Percentiles rank a stretch among this genome's conserved stretches.
Evolutionary conservation across 495 filamentous ascomycete genomes (phyloP).

Genomic region (Xylaria bambusicola): DNA sequence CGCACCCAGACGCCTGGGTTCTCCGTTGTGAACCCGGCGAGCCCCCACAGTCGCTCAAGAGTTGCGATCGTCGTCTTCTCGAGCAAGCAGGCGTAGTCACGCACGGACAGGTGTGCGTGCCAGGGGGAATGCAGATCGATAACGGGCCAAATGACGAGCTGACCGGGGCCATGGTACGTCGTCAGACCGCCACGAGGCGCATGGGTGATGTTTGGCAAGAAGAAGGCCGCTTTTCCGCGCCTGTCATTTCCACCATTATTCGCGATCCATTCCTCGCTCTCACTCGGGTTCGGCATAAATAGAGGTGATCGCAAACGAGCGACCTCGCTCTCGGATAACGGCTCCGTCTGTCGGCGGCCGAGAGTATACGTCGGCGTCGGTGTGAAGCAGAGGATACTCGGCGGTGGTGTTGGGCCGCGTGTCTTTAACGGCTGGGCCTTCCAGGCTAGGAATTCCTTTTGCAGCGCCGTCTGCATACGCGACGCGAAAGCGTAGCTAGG

Average conservation of each 20-base stretch:
- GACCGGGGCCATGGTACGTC: slow-evolving; percentile 94
- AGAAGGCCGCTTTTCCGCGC: slow-evolving; percentile 26
- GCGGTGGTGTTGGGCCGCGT: slow-evolving; percentile 48
- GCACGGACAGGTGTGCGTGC: slow-evolving; percentile 46
- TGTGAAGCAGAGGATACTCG: slow-evolving; percentile 80
- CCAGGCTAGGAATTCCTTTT: slow-evolving; percentile 45
- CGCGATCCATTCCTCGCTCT: neutral
- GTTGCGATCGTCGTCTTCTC: slow-evolving; percentile 73
- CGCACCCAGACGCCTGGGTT: slow-evolving; percentile 87
- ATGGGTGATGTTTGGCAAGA: slow-evolving; percentile 61
- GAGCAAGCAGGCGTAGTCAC: slow-evolving; percentile 72
- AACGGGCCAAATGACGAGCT: slow-evolving; percentile 87
- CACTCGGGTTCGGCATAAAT: slow-evolving; percentile 31
- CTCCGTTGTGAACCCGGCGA: slow-evolving; percentile 62
- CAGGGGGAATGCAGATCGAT: slow-evolving; percentile 60
- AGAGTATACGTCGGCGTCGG: slow-evolving; percentile 86
- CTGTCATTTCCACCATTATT: slow-evolving; percentile 32
- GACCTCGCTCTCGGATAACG: slow-evolving; percentile 49
- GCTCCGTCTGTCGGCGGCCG: slow-evolving; percentile 75
- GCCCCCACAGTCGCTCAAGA: slow-evolving; percentile 51
- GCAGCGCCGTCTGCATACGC: slow-evolving; percentile 43
- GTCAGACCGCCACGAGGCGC: slow-evolving; percentile 85
- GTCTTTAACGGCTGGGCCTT: slow-evolving; percentile 36
- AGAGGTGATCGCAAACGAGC: slow-evolving; percentile 43
- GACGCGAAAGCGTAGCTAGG: slow-evolving; percentile 44